Conservation (phyloP, 495 filamentous ascomycete genomes). For the Entonaema liquescens region DNA sequence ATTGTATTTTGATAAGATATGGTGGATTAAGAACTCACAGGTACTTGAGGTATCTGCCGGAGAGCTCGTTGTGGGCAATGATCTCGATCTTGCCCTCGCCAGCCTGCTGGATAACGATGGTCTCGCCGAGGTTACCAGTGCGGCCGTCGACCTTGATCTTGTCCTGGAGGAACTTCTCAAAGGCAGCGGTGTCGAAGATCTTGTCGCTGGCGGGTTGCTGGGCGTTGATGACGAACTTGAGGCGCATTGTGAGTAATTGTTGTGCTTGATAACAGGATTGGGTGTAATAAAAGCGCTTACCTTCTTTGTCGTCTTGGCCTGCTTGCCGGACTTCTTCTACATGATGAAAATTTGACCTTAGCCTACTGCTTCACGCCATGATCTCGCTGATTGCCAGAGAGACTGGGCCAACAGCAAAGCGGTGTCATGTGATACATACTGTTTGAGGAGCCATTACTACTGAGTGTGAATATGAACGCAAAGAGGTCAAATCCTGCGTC, state of each 20-base stretch:
- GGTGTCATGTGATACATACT: conserved; percentile 78
- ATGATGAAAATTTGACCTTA: conserved; percentile 68
- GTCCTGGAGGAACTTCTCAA: conserved; percentile 99
- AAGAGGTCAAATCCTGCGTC: conserved; percentile 70
- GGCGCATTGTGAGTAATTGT: conserved; percentile 28
- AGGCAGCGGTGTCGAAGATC: conserved; percentile 98
- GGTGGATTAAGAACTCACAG: conserved; percentile 69
- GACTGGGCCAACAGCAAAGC: conserved; percentile 88
- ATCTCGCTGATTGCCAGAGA: conserved; percentile 50
- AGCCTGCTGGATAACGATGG: conserved; percentile 84
- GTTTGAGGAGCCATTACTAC: conserved; percentile 67
- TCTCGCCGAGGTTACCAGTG: conserved; percentile 96
- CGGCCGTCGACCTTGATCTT: conserved; percentile 99
- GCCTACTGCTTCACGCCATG: conserved; percentile 89
- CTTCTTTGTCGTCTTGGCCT: conserved; percentile 71
- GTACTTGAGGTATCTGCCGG: conserved; percentile 99
- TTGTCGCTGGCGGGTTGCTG: conserved; percentile 97
- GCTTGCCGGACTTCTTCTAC: conserved; percentile 73
- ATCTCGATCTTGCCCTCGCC: conserved; percentile 98
- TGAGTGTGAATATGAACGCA: conserved; percentile 59
- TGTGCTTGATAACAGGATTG: not conserved
- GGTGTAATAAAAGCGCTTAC: conserved; percentile 48
- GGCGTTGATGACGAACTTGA: conserved; percentile 98
- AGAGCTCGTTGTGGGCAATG: conserved; percentile 96
- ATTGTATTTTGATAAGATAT: not conserved